Evolutionary conservation across 805 yeast species (phyloP), one percentile per base, ranked within the genome.

Genomic region (Zygoascus biomembranicola): DNA sequence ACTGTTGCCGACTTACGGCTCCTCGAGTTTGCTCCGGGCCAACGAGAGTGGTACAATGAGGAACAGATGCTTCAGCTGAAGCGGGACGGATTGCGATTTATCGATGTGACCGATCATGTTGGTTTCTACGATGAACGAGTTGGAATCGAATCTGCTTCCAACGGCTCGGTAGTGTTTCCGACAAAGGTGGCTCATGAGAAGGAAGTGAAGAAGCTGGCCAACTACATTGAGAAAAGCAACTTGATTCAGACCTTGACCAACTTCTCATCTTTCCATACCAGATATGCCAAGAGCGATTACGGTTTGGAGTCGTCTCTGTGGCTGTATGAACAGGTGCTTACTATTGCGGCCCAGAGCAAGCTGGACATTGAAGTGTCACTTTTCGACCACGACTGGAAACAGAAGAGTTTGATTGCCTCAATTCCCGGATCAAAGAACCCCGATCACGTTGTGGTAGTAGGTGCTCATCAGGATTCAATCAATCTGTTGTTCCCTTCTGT

Each of bases 381-480:
- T 52, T 72, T 87, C 56, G 69, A 76, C 26, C 97, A 90, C 66
- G 62, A 73, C 2, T 90, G 96, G 96, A 74, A 72, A 57, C 97
- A 90, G 69, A 83, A 78, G 63, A 84, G 94, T 2, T 73, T 88
- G 2, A 77, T 90, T 50, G 87, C 87, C 9, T 73, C 76, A 14
- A 74, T 90, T 45, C 49, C 59, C 39, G 71, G 71, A 47, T 58
- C 70, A 37, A 63, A 69, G 41, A 60, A 59, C 44, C 65, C 73
- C 1, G 77, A 77, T 20, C 74, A 76, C 48, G 69, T 75, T 5
- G 83, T 92, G 1, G 81, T 92, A 14, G 78, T 92, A 42, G 97
- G 97, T 1, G 86, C 95, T 26, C 98, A 92, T 70, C 87, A 85
- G 64, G 98, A 92, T 66, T 85, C 95, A 1, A 77, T 84, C 58